phyloP scores from a whole-genome alignment of 2,329 filamentous ascomycete genomes.

The Thermothelomyces thermophilus region DNA sequence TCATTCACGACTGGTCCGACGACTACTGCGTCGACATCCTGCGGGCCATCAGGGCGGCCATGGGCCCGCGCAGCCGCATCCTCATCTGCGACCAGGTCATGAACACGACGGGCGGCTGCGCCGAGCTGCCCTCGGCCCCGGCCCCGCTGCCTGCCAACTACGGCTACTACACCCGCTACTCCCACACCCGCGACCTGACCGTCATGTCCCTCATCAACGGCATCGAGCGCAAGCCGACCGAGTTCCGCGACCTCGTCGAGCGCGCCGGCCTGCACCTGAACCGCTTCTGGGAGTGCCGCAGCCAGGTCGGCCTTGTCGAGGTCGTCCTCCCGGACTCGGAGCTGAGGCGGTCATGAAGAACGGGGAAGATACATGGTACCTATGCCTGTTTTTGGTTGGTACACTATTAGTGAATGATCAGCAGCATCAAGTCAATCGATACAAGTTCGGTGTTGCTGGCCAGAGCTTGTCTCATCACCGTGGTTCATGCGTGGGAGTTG shows the following conservation, averaged over 20 bases:
- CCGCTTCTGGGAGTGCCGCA: neutral
- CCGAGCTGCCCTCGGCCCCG: neutral
- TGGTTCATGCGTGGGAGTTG: too few species aligned
- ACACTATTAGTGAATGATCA: too few species aligned
- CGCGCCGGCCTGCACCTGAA: neutral
- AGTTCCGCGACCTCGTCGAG: neutral
- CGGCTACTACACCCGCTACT: neutral
- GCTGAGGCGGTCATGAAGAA: neutral
- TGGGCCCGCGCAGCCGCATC: slow-evolving; percentile 16
- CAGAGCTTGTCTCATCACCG: too few species aligned
- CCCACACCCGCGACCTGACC: neutral
- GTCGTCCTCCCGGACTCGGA: neutral
- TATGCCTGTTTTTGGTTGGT: too few species aligned
- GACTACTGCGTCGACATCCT: slow-evolving; percentile 17
- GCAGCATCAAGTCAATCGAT: too few species aligned
- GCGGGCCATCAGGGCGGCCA: slow-evolving; percentile 13
- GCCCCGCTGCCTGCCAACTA: neutral
- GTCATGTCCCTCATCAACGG: neutral
- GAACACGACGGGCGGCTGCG: neutral
- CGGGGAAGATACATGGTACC: neutral
- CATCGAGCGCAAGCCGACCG: neutral
- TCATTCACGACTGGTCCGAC: slow-evolving; percentile 24
- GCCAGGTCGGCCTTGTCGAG: neutral
- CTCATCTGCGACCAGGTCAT: slow-evolving; percentile 12
- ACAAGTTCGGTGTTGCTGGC: too few species aligned